Evolutionary conservation across 2,329 filamentous ascomycete genomes (phyloP).

Genomic region (Colletotrichum eremochloae): DNA sequence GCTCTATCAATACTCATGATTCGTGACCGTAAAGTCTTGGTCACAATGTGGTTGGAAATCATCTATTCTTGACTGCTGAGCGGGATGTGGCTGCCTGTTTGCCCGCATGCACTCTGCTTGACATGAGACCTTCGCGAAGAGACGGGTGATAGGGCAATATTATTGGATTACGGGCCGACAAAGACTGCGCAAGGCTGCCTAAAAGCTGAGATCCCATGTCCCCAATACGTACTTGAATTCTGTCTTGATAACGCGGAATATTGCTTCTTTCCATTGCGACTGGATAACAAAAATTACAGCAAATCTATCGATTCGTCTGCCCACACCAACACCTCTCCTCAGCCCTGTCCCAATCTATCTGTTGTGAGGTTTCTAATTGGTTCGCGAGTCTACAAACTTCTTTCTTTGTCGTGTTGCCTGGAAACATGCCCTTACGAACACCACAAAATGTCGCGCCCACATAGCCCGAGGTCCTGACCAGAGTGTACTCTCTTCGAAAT

Average conservation of each 20-base stretch:
- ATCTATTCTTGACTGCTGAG: too few relatives aligned
- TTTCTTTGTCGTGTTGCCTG: background rate
- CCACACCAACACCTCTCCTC: background rate
- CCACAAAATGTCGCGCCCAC: background rate
- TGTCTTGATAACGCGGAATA: background rate
- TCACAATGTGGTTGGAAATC: too few relatives aligned
- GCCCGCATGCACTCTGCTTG: too few relatives aligned
- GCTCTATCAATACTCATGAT: too few relatives aligned
- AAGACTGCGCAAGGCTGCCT: too few relatives aligned
- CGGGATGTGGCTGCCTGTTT: too few relatives aligned
- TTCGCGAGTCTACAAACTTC: background rate
- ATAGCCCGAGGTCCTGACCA: background rate
- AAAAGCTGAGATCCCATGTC: background rate
- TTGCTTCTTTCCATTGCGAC: background rate
- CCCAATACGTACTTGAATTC: too few relatives aligned
- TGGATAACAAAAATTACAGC: background rate
- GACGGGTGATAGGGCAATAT: too few relatives aligned
- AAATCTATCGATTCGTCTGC: background rate
- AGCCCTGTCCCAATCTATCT: background rate
- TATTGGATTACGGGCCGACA: too few relatives aligned
- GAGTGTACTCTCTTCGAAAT: background rate
- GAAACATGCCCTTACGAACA: background rate
- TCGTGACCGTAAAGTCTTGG: too few relatives aligned
- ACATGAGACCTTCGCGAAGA: too few relatives aligned
- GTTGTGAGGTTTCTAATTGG: background rate